Evolutionary conservation across 768 basidiomycete species (phyloP), one percentile per base, ranked within the genome.

Genomic region (Infundibulicybe gibba): DNA sequence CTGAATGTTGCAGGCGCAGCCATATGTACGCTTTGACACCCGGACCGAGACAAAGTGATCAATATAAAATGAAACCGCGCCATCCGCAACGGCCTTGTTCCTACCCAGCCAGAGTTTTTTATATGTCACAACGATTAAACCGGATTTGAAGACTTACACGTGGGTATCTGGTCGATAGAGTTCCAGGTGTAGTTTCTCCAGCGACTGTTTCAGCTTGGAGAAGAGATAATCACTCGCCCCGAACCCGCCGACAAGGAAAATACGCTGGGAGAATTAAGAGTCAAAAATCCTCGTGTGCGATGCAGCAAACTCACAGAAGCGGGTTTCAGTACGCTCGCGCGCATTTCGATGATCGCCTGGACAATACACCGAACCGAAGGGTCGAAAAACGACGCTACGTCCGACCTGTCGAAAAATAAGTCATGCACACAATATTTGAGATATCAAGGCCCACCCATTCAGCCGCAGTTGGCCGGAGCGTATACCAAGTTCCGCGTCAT

Each of bases 221-320:
- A 69, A 76, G n/a, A 83, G 55, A 68, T 74, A 81, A 43, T 80
- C 75, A 47, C 74, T 81, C 1, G 78, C 77, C 12, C 77, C 74
- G 55, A 81, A 82, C 0, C 80, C 80, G 17, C 81, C 81, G 3
- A 83, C 79, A 1, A 83, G 69, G 30, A 75, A 65, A 19, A 74
- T 10, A n/a, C 35, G 35, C 17, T 38, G 17, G 14, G 14, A 38
- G 10, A 38, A 10, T 19, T 38, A 38, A 4, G 25, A 38, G 35
- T 10, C 17, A 10, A 6, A 38, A 19, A 10, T 19, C 35, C 14
- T 6, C 35, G 10, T 3, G 4, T 10, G n/a, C n/a, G n/a, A n/a
- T n/a, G n/a, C 3, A n/a, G 35, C 4, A n/a, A 19, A 10, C 35
- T n/a, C 17, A 38, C 35, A 6, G 35, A 38, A 38, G 17, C 17